Conservation (phyloP, 2,329 filamentous ascomycete species). For the Alternaria postmessia region DNA sequence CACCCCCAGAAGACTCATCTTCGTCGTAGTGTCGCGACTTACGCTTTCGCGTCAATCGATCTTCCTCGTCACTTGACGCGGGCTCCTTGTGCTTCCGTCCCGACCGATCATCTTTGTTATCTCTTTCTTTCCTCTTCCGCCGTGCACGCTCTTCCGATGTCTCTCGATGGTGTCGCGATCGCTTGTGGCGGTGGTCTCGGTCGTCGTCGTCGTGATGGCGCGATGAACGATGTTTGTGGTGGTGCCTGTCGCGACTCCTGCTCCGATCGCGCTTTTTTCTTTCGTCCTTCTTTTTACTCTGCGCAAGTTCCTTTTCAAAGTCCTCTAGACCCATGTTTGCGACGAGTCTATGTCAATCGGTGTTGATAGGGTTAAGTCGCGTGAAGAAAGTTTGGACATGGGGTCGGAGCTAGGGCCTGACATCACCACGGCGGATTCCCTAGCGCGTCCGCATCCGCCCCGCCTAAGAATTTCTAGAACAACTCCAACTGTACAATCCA, state of each 20-base stretch:
- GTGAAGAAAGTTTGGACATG: slow-evolving; percentile 21
- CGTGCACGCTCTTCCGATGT: slow-evolving; percentile 50
- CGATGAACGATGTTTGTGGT: slow-evolving; percentile 54
- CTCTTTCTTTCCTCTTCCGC: slow-evolving; percentile 55
- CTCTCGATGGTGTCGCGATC: slow-evolving; percentile 64
- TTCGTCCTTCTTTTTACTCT: slow-evolving; percentile 66
- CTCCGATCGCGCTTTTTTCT: slow-evolving; percentile 58
- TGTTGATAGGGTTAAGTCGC: slow-evolving; percentile 1
- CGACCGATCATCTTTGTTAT: slow-evolving; percentile 49
- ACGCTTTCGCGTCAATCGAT: slow-evolving; percentile 43
- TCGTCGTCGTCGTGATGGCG: slow-evolving; percentile 59
- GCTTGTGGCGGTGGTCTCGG: slow-evolving; percentile 67
- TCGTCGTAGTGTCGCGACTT: slow-evolving; percentile 46
- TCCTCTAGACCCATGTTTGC: slow-evolving; percentile 69
- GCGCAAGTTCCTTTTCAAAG: slow-evolving; percentile 79
- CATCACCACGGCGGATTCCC: slow-evolving; percentile 31
- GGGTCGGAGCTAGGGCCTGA: slow-evolving; percentile 32
- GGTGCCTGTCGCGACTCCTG: slow-evolving; percentile 48
- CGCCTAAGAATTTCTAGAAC: slow-evolving; percentile 45
- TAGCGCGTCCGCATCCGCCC: slow-evolving; percentile 34
- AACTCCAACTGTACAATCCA: background rate
- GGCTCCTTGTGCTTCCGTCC: slow-evolving; percentile 42
- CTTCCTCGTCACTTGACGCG: slow-evolving; percentile 47
- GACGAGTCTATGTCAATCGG: background rate
- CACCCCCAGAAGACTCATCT: slow-evolving; percentile 40